Evolutionary conservation across 805 yeast species (phyloP), one percentile per base, ranked within the genome.

Genomic region (Cyberlindnera mycetangii): DNA sequence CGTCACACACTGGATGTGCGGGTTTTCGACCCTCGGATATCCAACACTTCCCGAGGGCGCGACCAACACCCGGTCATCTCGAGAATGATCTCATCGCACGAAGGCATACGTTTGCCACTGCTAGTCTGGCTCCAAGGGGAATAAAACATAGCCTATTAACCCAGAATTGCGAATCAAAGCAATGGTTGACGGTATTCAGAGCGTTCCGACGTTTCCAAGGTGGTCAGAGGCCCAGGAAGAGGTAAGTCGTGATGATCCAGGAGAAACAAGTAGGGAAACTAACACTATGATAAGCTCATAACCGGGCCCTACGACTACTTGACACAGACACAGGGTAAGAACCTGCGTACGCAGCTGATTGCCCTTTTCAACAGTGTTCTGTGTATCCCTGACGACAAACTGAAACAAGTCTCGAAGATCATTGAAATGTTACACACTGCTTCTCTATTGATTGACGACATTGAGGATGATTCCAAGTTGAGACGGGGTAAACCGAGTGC

Each of bases 401-500:
- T 83, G 9, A 52, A 44, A 0, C 59, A 60, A 30, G 68, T 85
- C 10, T 68, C 74, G 25, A 58, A 64, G 10, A 66, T 81, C 21
- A 71, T 84, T n/a, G 79, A 76, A 48, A 72, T 75, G 34, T 63
- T 85, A 22, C 93, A 85, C 60, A 72, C 78, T 5, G 78, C 89
- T 0, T 81, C 89, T 10, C 61, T 85, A 45, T 64, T 85, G 41
- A 78, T 90, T 32, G 98, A 90, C 62, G 98, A 90, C 57, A 85
- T 90, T 21, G 98, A 90, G 59, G 98, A 90, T 61, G 70, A 65
- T 32, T 84, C 95, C 0, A 66, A 64, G 17, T 66, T 79, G 36
- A 70, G 98, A 52, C 64, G 98, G 32, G 97, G 97, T 1, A 63
- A 69, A 28, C 89, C 89, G 1, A 81, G 87, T 5, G 86, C 96